Evolutionary conservation across 2,329 filamentous ascomycete genomes (phyloP), one percentile per base, ranked within the genome.

Genomic region (Diaporthe humulicola): DNA sequence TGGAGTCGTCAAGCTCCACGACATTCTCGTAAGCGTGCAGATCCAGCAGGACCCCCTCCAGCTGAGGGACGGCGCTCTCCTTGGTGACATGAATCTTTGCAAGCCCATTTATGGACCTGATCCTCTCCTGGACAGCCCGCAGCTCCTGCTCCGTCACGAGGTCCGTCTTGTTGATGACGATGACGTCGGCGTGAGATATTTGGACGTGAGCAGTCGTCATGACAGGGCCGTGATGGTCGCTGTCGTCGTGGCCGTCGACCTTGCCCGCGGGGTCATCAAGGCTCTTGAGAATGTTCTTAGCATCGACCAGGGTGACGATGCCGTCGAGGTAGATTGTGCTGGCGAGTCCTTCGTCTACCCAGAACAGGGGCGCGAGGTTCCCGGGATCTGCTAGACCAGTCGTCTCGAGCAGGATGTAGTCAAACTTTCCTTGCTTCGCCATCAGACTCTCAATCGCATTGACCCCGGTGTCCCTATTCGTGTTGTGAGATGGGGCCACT

Each of bases 361-460:
- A 99, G 86, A 99, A 99, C 19, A 98, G 86, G 0, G 97, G 97
- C 0, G 97, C 97, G 70, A 99, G 92, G 80, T 98, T 98, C 1
- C 97, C 97, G 0, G 97, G 97, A 81, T 99, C 96, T 6, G 97
- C 97, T 8, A 99, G 89, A 0, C 97, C 97, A 0, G 97, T 98
- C 0, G 97, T 99, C 83, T 99, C 97, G 1, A 99, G 91, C 3
- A 99, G 90, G 78, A 99, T 98, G 85, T 98, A 99, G 86, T 99
- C 97, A 81, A 99, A 99, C 6, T 93, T 93, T 67, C 96, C 96
- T 77, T 94, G 95, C 80, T 95, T 95, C 77, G 96, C 94, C 95
- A 99, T 98, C 3, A 99, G 87, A 1, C 95, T 95, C 85, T 99
- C 97, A 72, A 99, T 98, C 48, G 97, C 97, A 78, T 95, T 95